Base-by-base conservation (phyloP, 805 yeast species). In the Starmerella vitae region DNA sequence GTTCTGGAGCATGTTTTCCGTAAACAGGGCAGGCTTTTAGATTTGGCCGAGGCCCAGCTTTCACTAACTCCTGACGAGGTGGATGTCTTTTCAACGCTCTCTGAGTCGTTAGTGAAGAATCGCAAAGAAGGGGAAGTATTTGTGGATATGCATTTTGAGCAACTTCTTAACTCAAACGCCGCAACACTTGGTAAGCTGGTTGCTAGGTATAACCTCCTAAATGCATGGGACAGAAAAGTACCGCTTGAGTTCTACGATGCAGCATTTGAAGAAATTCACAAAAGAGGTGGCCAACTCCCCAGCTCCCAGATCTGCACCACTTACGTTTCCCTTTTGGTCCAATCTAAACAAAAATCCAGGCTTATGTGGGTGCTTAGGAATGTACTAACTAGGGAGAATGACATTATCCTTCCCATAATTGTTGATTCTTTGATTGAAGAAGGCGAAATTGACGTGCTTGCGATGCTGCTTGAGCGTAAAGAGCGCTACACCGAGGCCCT, bases 1-100 rank as follows among this genome's bases (percentile, higher is more conserved):
- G 84, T 78, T 0, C 61, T 84, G 33, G 64, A 75, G 41, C 63
- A 67, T 35, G 48, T 81, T 3, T 79, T 76, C 52, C 58, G 69
- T 2, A 12, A 30, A 19, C 24, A 34, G 9, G 20, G 29, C 9
- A 38, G 44, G 19, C 46, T 37, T 12, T 33, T 31, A 2, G 44
- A 37, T 12, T 33, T 50, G 14, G 42, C 37, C 4, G 13, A 26
- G 10, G 36, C 46, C 18, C 34, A 41, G 13, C 31, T 46, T 26
- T 19, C 28, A n/a, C 29, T 42, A 5, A 30, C 24, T 5, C n/a
- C n/a, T n/a, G n/a, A n/a, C n/a, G 37, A 32, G 10, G 3, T 7
- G 6, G 32, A 31, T 14, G 7, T 45, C n/a, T 50, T 48, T 47
- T 4, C 20, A 1, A 20, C 30, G 1, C 20, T 47, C 0, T 21